phyloP scores from a whole-genome alignment of 306 rosid genomes.

The Prunus fruticosa region DNA sequence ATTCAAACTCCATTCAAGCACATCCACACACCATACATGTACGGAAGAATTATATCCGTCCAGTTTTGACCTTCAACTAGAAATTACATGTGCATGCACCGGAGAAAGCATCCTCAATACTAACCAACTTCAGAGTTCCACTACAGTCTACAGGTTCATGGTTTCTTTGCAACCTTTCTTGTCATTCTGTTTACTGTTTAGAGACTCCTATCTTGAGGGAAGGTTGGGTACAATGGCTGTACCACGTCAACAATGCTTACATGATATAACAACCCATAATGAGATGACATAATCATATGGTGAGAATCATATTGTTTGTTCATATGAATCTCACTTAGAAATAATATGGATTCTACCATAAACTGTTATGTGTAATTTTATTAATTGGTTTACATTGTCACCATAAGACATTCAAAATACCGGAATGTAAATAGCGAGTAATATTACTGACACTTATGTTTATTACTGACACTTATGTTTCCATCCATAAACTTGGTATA shows the following conservation, averaged over 20 bases:
- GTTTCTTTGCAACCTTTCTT: background rate
- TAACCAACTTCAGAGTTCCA: background rate
- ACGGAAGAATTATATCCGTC: background rate
- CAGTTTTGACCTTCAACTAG: background rate
- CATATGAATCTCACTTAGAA: background rate
- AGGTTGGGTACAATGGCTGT: background rate
- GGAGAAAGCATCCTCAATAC: background rate
- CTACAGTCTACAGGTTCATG: background rate
- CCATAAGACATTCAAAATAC: too few relatives aligned
- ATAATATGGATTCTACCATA: background rate
- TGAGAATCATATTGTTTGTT: background rate
- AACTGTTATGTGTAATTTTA: background rate
- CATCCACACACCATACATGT: background rate
- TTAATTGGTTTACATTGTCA: too few relatives aligned
- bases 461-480: background rate
- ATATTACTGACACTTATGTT: background rate
- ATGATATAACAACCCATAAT: background rate
- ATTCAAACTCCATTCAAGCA: background rate
- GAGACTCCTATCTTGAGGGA: background rate
- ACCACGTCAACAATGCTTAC: background rate
- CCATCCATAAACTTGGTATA: too few relatives aligned
- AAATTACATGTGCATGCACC: background rate
- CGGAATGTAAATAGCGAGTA: too few relatives aligned
- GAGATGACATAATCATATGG: background rate
- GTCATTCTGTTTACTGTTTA: too few relatives aligned